Percentiles rank a stretch among this genome's conserved stretches.
These are phyloP conservation scores for Thielaviopsis punctulata DNA, from an alignment of 2,329 filamentous ascomycete genomes.

Conservation along the genomic window DNA sequence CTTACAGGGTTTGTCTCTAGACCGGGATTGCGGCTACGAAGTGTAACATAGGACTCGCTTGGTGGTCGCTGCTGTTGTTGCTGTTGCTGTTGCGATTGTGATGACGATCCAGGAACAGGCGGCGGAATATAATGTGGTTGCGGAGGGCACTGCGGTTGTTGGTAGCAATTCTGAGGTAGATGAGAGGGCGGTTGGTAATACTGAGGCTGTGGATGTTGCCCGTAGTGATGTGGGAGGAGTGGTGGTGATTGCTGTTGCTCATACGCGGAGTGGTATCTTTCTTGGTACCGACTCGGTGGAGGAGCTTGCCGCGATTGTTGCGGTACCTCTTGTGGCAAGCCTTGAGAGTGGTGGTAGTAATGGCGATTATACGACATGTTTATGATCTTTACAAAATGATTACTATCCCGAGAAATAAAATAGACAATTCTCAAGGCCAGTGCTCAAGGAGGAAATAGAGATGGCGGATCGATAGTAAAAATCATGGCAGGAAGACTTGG, in stretches of 20 bases:
- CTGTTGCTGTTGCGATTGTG: neutral
- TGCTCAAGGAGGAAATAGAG: neutral
- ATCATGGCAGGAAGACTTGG: neutral
- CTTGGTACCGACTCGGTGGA: neutral
- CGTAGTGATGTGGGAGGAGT: neutral
- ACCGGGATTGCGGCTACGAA: constrained; percentile 29
- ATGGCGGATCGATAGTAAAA: neutral
- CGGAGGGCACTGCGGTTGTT: neutral
- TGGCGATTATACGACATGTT: neutral
- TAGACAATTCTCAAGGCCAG: neutral
- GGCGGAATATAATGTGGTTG: neutral
- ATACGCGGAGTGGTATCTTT: neutral
- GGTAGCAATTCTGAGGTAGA: neutral
- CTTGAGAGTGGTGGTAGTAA: neutral
- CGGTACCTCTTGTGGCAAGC: neutral
- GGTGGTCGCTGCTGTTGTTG: neutral
- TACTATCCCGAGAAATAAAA: neutral
- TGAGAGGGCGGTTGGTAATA: neutral
- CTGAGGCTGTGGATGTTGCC: neutral
- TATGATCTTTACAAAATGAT: neutral
- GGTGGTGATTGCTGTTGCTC: neutral
- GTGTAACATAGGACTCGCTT: constrained; percentile 30
- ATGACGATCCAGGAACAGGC: neutral
- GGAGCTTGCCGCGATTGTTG: neutral
- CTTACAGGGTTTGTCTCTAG: constrained; percentile 5